These are phyloP conservation scores for Pseudogymnoascus sp. DNA, from an alignment of 2,329 filamentous ascomycete species.

Conservation along the genomic window DNA sequence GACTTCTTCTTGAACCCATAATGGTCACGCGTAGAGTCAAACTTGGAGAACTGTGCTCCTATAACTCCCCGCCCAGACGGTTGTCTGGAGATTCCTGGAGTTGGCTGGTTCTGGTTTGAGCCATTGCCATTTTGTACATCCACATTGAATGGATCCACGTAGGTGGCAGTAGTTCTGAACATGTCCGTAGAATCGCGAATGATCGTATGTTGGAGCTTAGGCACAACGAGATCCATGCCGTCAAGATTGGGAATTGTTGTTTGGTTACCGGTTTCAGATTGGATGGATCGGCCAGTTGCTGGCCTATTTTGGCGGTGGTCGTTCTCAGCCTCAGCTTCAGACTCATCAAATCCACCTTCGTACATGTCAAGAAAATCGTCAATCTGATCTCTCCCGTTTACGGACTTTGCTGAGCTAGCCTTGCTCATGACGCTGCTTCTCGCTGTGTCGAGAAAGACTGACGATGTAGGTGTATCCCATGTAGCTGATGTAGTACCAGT, in stretches of 20 bases:
- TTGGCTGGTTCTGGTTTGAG: neutral
- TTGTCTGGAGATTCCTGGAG: neutral
- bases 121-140: neutral
- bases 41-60: slow-evolving; percentile 9
- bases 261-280: neutral
- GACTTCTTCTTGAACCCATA: slow-evolving; percentile 91
- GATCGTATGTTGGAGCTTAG: neutral
- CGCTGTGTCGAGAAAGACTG: slow-evolving; percentile 47
- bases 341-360: slow-evolving; percentile 54
- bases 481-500: neutral
- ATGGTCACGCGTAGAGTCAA: slow-evolving; percentile 53
- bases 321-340: slow-evolving; percentile 35
- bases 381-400: slow-evolving; percentile 46
- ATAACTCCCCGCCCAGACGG: neutral
- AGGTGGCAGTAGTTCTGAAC: neutral
- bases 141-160: neutral
- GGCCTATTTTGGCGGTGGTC: slow-evolving; percentile 16
- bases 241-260: neutral
- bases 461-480: neutral
- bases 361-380: slow-evolving; percentile 67
- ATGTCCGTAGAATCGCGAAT: neutral
- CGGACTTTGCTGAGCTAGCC: slow-evolving; percentile 65
- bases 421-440: slow-evolving; percentile 77
- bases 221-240: neutral
- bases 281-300: slow-evolving; percentile 17